Base-by-base conservation (phyloP, 768 basidiomycete genomes). In the Daedaleopsis nitida region DNA sequence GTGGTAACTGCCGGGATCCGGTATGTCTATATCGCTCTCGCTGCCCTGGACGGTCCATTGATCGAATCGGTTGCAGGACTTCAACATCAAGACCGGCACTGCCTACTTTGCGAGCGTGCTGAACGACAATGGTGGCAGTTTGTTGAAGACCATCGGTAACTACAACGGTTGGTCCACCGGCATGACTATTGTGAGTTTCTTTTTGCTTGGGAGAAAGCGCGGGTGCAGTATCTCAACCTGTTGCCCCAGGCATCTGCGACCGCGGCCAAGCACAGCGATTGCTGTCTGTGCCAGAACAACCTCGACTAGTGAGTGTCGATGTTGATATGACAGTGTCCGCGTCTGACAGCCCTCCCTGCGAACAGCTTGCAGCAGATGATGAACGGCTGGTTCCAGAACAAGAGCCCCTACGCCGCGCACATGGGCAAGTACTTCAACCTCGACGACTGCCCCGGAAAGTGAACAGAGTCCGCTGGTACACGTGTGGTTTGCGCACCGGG, bases 281-380 rank as follows among this genome's bases (percentile, higher is more conserved):
- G 89, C 77, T 90, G 87, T 74, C 75, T 71, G 48, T 88, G 88
- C 73, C 92, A 93, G 78, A 87, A 92, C 71, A 94, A 94, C 76
- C 78, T 92, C 51, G 93, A 94, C 75, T 95, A 95, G 90, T 89
- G 68, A 66, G 88, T 78, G 0, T 21, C 39, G 19, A 9, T 24
- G 5, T 27, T 24, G 23, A 4, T 24, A 2, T 27, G 21, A 24
- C 5, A 11, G 10, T 24, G 19, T 8, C 23, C 9, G 27, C 3
- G 27, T 32, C 47, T 49, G 19, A 49, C 23, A 8, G 13, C 44
- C n/a, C 44, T 21, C 44, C 14, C 23, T 24, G 21, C 23, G 57
- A 57, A 5, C 64, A 91, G 89, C 72, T 68, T 92, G 19, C 80
- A 84, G 62, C 87, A 92, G 72, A 81, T 82, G 66, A 66, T 89